Evolutionary conservation across 176 grass and related monocot species (phyloP), one percentile per base, ranked within the genome.

Genomic region (Cocos nucifera): DNA sequence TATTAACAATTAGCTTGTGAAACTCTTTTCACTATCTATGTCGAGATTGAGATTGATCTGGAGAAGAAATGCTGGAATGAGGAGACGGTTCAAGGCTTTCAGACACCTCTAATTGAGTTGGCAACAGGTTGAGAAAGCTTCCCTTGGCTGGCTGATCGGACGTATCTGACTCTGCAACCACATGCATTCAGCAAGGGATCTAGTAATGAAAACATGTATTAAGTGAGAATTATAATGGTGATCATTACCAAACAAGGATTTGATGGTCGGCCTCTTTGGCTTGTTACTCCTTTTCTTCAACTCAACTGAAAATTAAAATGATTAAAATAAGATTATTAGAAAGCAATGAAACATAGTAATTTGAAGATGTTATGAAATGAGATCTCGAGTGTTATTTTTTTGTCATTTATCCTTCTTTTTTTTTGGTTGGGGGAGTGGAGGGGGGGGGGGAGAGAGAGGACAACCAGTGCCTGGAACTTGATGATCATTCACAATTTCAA

Each of bases 171-270:
- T 56, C 77, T 69, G 25, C 16, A 56, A 35, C 28, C 15, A 21
- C 53, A 4, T 21, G 10, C 17, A 4, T 57, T 22, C 23, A 17
- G 12, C 23, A 5, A n/a, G 12, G 19, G 35, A 16, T 70, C 53
- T 30, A 19, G 3, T 1, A 19, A 79, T 39, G 22, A 19, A 63
- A 58, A 54, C 19, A 69, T 61, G 67, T 61, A 53, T 10, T 3
- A 57, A 67, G 32, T 19, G 54, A 61, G 30, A 69, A 49, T 64
- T 35, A 5, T 61, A 3, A 9, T 1, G 39, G 22, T 27, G 54
- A 54, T 17, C 48, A 22, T 80, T 89, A 89, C 86, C 86, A 58
- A 89, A 89, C 50, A 89, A 78, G 52, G 86, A 81, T 78, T 85
- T 89, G 57, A 89, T 81, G 39, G 80, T 84, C 61, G 81, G 86